These are phyloP conservation scores for Dorcoceras hygrometricum DNA, from an alignment of 257 asterid genomes.

Conservation along the genomic window DNA sequence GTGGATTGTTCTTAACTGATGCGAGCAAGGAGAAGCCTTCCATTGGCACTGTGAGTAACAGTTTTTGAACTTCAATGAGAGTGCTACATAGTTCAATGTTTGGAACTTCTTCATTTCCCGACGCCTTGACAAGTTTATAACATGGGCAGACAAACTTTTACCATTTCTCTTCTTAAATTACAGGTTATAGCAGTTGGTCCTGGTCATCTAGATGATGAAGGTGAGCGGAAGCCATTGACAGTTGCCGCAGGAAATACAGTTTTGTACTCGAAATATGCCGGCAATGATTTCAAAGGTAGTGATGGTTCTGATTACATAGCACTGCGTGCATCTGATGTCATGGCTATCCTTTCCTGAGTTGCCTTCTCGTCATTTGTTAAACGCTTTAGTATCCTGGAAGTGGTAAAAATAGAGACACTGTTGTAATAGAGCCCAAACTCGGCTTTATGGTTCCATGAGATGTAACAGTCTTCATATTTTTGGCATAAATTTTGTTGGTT, in stretches of 20 bases:
- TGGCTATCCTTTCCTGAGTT: conserved; percentile 61
- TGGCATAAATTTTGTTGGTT: neutral
- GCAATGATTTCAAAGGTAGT: conserved; percentile 73
- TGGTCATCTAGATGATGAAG: conserved; percentile 81
- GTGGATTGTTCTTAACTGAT: conserved; percentile 81
- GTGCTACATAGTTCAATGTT: neutral
- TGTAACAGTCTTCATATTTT: conserved; percentile 2
- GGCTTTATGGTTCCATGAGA: conserved; percentile 18
- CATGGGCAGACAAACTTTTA: neutral
- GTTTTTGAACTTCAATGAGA: neutral
- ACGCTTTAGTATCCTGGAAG: neutral
- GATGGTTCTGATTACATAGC: conserved; percentile 79
- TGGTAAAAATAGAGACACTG: conserved; percentile 18
- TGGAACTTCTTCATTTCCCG: neutral
- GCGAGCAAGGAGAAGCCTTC: conserved; percentile 93
- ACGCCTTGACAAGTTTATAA: neutral
- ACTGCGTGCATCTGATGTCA: conserved; percentile 70
- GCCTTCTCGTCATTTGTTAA: neutral
- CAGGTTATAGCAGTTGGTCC: conserved; percentile 92
- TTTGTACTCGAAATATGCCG: conserved; percentile 83
- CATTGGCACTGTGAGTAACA: conserved; percentile 64
- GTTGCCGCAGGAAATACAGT: conserved; percentile 74
- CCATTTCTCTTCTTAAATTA: neutral
- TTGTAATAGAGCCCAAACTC: conserved; percentile 20
- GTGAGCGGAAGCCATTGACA: conserved; percentile 65